Evolutionary conservation across 306 rosid species (phyloP), one percentile per base, ranked within the genome.

Genomic region (Glycyrrhiza uralensis): DNA sequence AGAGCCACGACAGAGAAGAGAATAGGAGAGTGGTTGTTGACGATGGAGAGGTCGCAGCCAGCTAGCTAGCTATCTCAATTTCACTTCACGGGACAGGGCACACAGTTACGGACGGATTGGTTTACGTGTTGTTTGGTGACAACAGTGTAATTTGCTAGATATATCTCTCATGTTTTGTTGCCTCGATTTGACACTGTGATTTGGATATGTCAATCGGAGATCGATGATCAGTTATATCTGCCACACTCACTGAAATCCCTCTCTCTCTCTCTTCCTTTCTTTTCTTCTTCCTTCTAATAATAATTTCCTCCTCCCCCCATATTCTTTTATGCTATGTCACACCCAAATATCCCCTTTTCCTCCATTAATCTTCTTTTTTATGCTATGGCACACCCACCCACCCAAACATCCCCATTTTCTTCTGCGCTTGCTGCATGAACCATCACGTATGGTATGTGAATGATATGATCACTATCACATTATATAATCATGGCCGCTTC

Each of bases 111-210:
- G 79, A 66, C 78, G 51, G 79, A 80, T 60, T 71, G 72, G 74
- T 66, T 91, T 75, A 79, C 97, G 92, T 91, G 96, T 80, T 66
- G 71, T 55, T 81, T 66, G 38, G 38, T 77, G 50, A n/a, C n/a
- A 84, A 89, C 92, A 87, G 91, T 89, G 76, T n/a, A n/a, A n/a
- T 65, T 49, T 20, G 8, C 55, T 5, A 36, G n/a, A n/a, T n/a
- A n/a, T n/a, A n/a, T n/a, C n/a, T 66, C 60, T 81, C 78, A 77
- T 80, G 78, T 80, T 71, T 79, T 54, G 79, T 80, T 71, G 49
- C 64, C 77, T 64, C 39, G 90, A 88, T 84, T 86, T 90, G 96
- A 92, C 79, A 60, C 68, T 72, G 57, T 79, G 87, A 89, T 80
- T 87, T 84, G 2, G 97, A 87, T 82, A 46, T 83, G 62, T 87